phyloP scores from a whole-genome alignment of 2,329 filamentous ascomycete genomes.

The Colletotrichum viniferum region DNA sequence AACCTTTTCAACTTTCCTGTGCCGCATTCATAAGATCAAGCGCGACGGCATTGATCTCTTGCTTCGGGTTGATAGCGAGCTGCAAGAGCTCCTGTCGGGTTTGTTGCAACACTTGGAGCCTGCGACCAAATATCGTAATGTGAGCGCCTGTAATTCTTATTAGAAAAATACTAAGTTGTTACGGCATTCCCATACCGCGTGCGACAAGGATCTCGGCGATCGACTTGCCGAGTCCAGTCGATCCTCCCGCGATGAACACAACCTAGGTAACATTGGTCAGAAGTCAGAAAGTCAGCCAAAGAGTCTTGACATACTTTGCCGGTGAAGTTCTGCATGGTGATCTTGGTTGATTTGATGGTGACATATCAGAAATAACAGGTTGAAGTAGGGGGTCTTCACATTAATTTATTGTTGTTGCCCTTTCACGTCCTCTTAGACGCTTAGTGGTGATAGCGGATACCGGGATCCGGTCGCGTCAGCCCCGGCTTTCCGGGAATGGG shows the following conservation, averaged over 20 bases:
- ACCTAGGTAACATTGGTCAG: constrained; percentile 19
- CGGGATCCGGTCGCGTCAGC: neutral
- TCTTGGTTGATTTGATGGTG: neutral
- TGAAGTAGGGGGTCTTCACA: neutral
- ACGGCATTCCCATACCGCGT: neutral
- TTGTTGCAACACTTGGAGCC: neutral
- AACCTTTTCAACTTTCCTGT: neutral
- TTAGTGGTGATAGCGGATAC: neutral
- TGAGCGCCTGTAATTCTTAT: neutral
- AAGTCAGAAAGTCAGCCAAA: neutral
- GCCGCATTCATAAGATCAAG: neutral
- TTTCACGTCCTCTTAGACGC: neutral
- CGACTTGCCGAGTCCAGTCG: constrained; percentile 28
- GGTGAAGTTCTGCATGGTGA: neutral
- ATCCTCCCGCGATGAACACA: constrained; percentile 28
- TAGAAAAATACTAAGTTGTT: neutral
- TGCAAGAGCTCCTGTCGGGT: neutral
- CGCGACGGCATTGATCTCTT: neutral
- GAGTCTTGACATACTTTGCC: neutral
- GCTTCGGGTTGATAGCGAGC: neutral
- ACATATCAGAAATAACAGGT: neutral
- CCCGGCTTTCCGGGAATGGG: neutral
- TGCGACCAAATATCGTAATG: neutral
- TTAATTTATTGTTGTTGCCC: neutral
- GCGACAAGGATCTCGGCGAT: constrained; percentile 22